Base-by-base conservation (phyloP, 2,329 filamentous ascomycete genomes). In the Boeremia exigua region DNA sequence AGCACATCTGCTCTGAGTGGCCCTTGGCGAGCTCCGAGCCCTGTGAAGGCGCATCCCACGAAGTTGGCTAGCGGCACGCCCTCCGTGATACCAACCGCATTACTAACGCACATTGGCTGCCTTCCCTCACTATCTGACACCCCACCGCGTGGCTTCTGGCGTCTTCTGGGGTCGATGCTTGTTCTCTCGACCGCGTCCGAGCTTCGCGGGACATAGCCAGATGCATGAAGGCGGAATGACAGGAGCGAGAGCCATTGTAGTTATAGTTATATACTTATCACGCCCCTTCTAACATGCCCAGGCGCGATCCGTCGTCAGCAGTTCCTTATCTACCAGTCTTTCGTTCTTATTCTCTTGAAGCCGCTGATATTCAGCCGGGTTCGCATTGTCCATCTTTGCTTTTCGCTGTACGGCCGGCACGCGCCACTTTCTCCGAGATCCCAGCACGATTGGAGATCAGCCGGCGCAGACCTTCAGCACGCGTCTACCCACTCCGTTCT, bases 21-120 rank as follows among this genome's bases (percentile, higher is more conserved):
- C 33, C 29, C 27, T 42, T 28, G 32, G 47, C 53, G 25, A 38
- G 28, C 10, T 15, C 50, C 23, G 17, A 42, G 23, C 27, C 27
- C 40, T 44, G 36, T 30, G 43, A 36, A 42, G 48, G 30, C 32
- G 53, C 28, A 47, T 51, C 48, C 53, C 53, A 30, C 53, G 42
- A 15, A 19, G 29, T 25, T 11, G 47, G 45, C 56, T 48, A 51
- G 58, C 48, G 59, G 39, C 39, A 53, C 32, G 50, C 66, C 65
- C 60, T 69, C 60, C 63, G 49, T 57, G 58, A 57, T 59, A 56
- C 47, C 56, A 49, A 46, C 54, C 34, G 49, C 60, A 56, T 63
- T 5, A 55, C 60, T 62, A 46, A 56, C 40, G 40, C 27, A 58
- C 56, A 71, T 69, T 72, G 68, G 69, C 70, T 65, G 56, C 58